Base-by-base conservation (phyloP, 768 basidiomycete genomes). In the Crassisporium funariophilum region DNA sequence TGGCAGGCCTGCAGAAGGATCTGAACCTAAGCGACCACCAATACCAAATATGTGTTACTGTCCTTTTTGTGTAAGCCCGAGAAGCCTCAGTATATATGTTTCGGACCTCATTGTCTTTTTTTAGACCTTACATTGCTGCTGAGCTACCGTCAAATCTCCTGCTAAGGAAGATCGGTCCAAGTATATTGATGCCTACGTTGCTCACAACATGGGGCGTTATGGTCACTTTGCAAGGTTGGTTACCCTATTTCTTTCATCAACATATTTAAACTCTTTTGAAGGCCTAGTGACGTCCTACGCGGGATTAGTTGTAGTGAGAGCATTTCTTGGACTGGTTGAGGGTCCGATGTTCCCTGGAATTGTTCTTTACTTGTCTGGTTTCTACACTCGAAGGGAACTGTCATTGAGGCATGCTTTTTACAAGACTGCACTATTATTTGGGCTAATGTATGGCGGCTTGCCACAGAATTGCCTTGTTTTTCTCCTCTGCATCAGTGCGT, bases 271-370 rank as follows among this genome's bases (percentile, higher is more conserved):
- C 3, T 31, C 3, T 31, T 41, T 31, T 40, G n/a, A 40, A 77
- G 78, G 79, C 1, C 53, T 77, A 11, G 72, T 83, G 20, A 64
- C 61, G 6, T 71, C 63, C 5, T 77, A 77, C 53, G 64, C 62
- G 9, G 76, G 80, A 2, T 68, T 84, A 16, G 59, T 82, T 15
- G 69, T 68, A 3, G 77, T 73, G 41, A 64, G 83, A 16, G 72
- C 78, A 39, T 69, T 82, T 47, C 64, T 83, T 5, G 82, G 82
- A 4, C 57, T 77, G 15, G 46, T 76, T 19, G 79, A 82, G 66
- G 82, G 80, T 55, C 67, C 55, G 6, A 58, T 61, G 74, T 74
- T 62, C 59, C 66, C 69, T 21, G 67, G 69, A 15, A 69, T 70
- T 25, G 67, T 69, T 2, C 63, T 76, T 1, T 76, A 75, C 45